Evolutionary conservation across 768 basidiomycete genomes (phyloP), one percentile per base, ranked within the genome.

Genomic region (Tylopilus sp.): DNA sequence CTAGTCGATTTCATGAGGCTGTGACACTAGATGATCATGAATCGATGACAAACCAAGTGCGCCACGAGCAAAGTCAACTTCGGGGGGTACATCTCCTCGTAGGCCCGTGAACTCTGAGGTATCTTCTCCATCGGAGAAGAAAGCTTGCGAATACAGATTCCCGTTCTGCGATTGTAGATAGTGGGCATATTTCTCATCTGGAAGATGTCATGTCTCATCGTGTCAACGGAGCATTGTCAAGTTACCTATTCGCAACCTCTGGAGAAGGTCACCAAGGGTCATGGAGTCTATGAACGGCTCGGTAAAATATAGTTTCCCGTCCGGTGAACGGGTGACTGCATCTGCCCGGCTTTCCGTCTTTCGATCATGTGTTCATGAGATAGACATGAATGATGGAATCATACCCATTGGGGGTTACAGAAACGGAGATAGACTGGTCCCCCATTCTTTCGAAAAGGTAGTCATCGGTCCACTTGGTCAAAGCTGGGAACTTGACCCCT

Each of bases 121-220:
- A 50, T 70, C 69, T 31, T 67, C 65, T 38, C 50, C 57, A 2
- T 61, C 56, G 12, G 72, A 64, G 56, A 76, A 79, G 60, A 72
- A 75, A 23, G 60, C 59, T 57, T 60, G 65, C 2, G 81, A 75
- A 59, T 80, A 91, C 22, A 95, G 53, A 66, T 97, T 98, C 9
- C 94, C 94, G 64, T 95, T 91, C 67, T 97, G 93, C 4, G 88
- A 90, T 66, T 97, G 94, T 3, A 97, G 75, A 66, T 95, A 95
- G 56, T 75, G 70, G 15, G 86, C 76, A 39, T 77, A 0, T 42
- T 47, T 28, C 71, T 62, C 49, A 31, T 51, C 52, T 48, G 28
- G 40, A 13, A 21, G 30, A 3, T 28, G 31, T 25, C 30, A 42
- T 23, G 20, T 57, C 40, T 44, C 40, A 44, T 23, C 21, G 26